These are phyloP conservation scores for Paecilomyces sp. DNA, from an alignment of 2,329 filamentous ascomycete species.

Conservation along the genomic window DNA sequence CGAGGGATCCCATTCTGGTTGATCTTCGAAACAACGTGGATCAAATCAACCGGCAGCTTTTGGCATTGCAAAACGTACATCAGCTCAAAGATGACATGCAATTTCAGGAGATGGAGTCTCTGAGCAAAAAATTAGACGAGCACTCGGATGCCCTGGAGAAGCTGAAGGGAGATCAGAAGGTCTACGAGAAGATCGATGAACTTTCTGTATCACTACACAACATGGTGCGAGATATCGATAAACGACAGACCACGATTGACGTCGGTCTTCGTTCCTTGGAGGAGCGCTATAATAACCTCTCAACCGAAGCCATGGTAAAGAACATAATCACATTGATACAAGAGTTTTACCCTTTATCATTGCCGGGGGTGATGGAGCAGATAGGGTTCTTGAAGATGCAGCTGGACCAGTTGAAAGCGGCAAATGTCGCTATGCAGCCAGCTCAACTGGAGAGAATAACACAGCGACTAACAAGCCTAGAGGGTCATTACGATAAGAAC, in stretches of 20 bases:
- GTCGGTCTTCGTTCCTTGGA: conserved; percentile 35
- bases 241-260: conserved; percentile 8
- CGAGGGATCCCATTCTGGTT: too few species aligned
- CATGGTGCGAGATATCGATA: conserved; percentile 5
- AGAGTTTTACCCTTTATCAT: conserved; percentile 26
- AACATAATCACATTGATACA: conserved; percentile 26
- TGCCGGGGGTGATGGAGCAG: conserved; percentile 15
- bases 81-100: conserved; percentile 15
- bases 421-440: conserved; percentile 1
- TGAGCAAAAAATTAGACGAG: conserved; percentile 4
- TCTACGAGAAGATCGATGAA: not conserved
- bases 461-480: not conserved
- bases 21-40: conserved; percentile 3
- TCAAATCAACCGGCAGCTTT: conserved; percentile 1
- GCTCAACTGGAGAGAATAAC: conserved; percentile 1
- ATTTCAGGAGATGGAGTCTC: conserved; percentile 12
- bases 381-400: conserved; percentile 10
- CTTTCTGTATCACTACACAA: conserved; percentile 1
- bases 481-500: not conserved
- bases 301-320: conserved; percentile 27
- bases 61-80: conserved; percentile 9
- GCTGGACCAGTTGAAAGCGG: conserved; percentile 4
- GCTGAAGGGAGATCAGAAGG: not conserved
- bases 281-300: conserved; percentile 44
- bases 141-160: not conserved